Conservation (phyloP, 495 filamentous ascomycete genomes). For the Annulohypoxylon maeteangense region DNA sequence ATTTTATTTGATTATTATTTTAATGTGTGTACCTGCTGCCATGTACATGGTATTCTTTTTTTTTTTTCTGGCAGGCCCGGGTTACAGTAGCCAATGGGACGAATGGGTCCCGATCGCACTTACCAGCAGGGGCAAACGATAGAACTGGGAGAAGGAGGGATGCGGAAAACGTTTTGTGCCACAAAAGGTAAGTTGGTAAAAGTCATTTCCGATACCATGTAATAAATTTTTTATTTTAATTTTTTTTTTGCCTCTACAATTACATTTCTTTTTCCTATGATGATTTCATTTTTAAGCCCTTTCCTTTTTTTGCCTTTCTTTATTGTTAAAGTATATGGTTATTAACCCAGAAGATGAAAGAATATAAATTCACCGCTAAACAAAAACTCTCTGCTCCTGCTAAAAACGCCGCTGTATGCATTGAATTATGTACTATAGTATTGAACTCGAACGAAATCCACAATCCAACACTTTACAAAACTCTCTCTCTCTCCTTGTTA, state of each 20-base stretch:
- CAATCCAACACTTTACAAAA: slow-evolving; percentile 13
- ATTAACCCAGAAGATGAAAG: background rate
- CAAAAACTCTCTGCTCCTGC: slow-evolving; percentile 14
- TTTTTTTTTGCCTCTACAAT: slow-evolving; percentile 13
- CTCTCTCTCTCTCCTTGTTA: slow-evolving; percentile 10
- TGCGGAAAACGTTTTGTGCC: slow-evolving; percentile 23
- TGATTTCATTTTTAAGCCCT: slow-evolving; percentile 2
- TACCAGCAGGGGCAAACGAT: slow-evolving; percentile 37
- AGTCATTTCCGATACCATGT: background rate
- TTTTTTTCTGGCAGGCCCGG: slow-evolving; percentile 21
- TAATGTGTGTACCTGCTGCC: slow-evolving; percentile 16
- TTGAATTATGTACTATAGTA: background rate
- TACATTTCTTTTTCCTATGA: slow-evolving; percentile 3
- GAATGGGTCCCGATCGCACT: slow-evolving; percentile 30
- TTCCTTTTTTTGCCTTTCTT: background rate
- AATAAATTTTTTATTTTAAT: slow-evolving; percentile 1
- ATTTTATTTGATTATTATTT: slow-evolving; percentile 33
- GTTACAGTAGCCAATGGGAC: slow-evolving; percentile 34
- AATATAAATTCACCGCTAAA: slow-evolving; percentile 12
- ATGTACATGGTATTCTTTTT: slow-evolving; percentile 25
- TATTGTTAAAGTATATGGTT: background rate
- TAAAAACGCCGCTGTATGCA: background rate
- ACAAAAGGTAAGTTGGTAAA: slow-evolving; percentile 29
- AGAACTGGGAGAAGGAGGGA: slow-evolving; percentile 26
- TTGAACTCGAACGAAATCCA: slow-evolving; percentile 22